Conservation (phyloP, 2,329 filamentous ascomycete species). For the Penicillium sclerotiorum region DNA sequence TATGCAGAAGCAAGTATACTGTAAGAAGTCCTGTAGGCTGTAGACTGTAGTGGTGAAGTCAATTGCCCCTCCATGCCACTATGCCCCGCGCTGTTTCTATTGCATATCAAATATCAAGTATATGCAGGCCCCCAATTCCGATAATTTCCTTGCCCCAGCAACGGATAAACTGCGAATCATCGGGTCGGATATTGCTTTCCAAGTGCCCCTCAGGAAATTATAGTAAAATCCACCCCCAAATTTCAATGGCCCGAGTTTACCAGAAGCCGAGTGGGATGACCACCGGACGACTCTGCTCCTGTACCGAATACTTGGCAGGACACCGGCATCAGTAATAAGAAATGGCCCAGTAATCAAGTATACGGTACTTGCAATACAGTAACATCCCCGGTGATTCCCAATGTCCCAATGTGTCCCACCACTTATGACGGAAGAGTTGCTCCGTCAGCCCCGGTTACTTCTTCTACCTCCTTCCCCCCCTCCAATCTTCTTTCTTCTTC, state of each 20-base stretch:
- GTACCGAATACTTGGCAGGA: conserved; percentile 25
- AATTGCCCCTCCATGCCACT: conserved; percentile 13
- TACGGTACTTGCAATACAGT: conserved; percentile 5
- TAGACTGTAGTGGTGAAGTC: neutral
- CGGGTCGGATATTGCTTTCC: conserved; percentile 18
- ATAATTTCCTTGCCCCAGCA: neutral
- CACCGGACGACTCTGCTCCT: conserved; percentile 44
- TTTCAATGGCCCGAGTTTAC: neutral
- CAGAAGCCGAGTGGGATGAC: conserved; percentile 30
- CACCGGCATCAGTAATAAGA: conserved; percentile 19
- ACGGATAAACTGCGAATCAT: neutral
- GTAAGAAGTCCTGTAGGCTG: neutral
- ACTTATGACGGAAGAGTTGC: conserved; percentile 39
- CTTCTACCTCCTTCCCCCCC: conserved; percentile 19
- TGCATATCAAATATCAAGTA: neutral
- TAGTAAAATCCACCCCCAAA: neutral
- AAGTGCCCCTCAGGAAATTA: conserved; percentile 3
- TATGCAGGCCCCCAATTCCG: conserved; percentile 1
- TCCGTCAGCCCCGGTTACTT: conserved; percentile 36
- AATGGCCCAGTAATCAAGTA: conserved; percentile 1
- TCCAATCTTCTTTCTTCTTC: conserved; percentile 24
- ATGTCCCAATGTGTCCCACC: conserved; percentile 30
- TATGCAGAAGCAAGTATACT: neutral
- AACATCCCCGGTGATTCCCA: conserved; percentile 3
- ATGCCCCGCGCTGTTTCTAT: conserved; percentile 7